A percentile compares a stretch with the other conserved stretches of the same genome.
phyloP scores from a whole-genome alignment of 192 early-diverging fungal genomes.

The Backusella australiensis region DNA sequence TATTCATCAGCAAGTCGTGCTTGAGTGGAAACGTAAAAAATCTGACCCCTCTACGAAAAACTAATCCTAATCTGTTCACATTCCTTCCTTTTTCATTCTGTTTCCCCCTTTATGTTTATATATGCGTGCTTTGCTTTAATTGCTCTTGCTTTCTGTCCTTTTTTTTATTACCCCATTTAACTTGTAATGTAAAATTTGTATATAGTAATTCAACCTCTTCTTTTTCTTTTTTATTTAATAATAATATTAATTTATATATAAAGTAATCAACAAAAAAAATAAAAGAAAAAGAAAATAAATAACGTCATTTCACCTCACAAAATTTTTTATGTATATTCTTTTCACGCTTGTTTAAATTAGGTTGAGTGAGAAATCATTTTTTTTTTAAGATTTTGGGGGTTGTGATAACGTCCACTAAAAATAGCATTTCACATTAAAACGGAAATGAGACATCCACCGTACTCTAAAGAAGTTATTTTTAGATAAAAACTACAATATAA shows the following conservation, averaged over 20 bases:
- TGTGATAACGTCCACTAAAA: neutral
- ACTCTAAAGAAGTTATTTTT: neutral
- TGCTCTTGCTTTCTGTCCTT: constrained; percentile 11
- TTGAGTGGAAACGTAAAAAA: constrained; percentile 30
- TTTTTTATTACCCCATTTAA: neutral
- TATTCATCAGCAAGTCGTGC: neutral
- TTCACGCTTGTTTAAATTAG: neutral
- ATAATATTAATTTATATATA: neutral
- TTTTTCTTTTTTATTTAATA: neutral
- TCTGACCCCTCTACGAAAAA: constrained; percentile 6
- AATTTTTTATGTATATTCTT: neutral
- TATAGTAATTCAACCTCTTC: neutral
- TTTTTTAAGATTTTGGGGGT: neutral
- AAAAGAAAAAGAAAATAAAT: neutral
- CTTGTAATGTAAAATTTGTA: neutral
- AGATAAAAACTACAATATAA: neutral
- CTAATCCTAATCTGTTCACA: neutral
- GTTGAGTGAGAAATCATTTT: neutral
- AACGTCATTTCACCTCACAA: neutral
- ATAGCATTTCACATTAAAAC: neutral
- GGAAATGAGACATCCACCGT: neutral
- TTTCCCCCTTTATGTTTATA: neutral
- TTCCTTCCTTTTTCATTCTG: neutral
- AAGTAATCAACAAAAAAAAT: neutral
- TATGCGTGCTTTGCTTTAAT: neutral